Base-by-base conservation (phyloP, 305 asterid species). In the Fraxinus baroniana region DNA sequence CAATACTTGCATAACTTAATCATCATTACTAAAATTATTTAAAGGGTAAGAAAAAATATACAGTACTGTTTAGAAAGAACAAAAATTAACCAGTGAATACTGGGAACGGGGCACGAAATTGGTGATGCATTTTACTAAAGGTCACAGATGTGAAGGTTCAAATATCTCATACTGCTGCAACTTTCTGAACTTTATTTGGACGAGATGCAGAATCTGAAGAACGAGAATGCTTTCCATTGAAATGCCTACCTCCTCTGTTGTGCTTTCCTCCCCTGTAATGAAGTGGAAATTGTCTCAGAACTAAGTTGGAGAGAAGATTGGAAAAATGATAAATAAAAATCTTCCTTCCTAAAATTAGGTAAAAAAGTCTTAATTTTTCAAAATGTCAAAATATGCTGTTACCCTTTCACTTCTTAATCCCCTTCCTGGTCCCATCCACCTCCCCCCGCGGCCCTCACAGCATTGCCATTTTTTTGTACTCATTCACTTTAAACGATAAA, bases 221-320 rank as follows among this genome's bases (percentile, higher is more conserved):
- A 0, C 99, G 97, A 10, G 89, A 88, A 85, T 92, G 90, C 89
- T 89, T 93, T 85, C 99, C 91, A 18, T 90, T 90, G 79, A 78
- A 85, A 36, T 82, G 78, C 74, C 90, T 86, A 15, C 92, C 89
- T 0, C 99, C 97, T 78, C 94, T 89, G 85, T 87, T 86, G 89
- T 85, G 85, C 88, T 83, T 89, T 73, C 98, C 98, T 46, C 98
- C 98, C 91, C 99, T 94, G 86, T 18, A 76, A 74, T 46, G 32
- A 39, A 17, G 35, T 22, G 39, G 22, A 76, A 24, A 24, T 33
- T 24, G 79, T 76, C 5, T 44, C 37, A 33, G 18, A 26, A 24
- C 18, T 24, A 26, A 76, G 13, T 76, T 10, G 33, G 33, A 44
- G 46, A 41, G 0, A 64, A 13, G 57, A 13, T 13, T 3, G n/a